phyloP scores from a whole-genome alignment of 345 rosid species.

The Hibiscus tridactylites region DNA sequence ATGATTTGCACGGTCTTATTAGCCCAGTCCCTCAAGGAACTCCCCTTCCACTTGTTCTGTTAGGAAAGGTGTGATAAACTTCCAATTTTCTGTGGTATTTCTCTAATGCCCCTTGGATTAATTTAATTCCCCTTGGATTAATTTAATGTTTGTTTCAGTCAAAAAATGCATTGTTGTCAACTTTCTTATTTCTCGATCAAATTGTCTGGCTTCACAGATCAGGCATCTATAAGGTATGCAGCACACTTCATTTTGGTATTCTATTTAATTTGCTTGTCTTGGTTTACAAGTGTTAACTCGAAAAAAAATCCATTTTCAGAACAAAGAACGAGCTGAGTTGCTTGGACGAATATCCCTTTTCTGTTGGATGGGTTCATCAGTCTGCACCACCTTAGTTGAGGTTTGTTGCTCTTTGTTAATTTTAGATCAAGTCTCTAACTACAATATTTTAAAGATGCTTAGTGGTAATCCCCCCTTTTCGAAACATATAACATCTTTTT shows the following conservation, averaged over 20 bases:
- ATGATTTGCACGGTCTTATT: conserved; percentile 75
- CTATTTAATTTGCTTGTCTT: neutral
- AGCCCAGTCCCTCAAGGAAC: conserved; percentile 87
- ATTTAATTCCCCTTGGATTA: neutral
- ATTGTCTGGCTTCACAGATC: conserved; percentile 90
- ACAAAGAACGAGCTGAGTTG: conserved; percentile 77
- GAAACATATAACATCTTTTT: neutral
- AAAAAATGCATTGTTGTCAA: conserved; percentile 72
- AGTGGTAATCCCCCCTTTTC: neutral
- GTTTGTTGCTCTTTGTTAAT: conserved; percentile 27
- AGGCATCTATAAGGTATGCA: conserved; percentile 79
- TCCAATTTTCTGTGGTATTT: neutral
- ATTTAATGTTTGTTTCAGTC: conserved; percentile 46
- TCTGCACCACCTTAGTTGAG: conserved; percentile 77
- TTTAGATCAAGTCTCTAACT: neutral
- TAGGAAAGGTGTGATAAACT: conserved; percentile 61
- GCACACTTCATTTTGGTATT: neutral
- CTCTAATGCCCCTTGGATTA: neutral
- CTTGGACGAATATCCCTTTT: conserved; percentile 72
- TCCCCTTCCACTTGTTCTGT: conserved; percentile 75
- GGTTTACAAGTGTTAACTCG: conserved; percentile 2
- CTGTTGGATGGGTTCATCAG: conserved; percentile 89
- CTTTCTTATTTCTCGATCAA: conserved; percentile 96
- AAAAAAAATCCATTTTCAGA: conserved; percentile 28
- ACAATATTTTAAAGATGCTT: neutral